Base-by-base conservation (phyloP, 768 basidiomycete species). In the Russula sp. region DNA sequence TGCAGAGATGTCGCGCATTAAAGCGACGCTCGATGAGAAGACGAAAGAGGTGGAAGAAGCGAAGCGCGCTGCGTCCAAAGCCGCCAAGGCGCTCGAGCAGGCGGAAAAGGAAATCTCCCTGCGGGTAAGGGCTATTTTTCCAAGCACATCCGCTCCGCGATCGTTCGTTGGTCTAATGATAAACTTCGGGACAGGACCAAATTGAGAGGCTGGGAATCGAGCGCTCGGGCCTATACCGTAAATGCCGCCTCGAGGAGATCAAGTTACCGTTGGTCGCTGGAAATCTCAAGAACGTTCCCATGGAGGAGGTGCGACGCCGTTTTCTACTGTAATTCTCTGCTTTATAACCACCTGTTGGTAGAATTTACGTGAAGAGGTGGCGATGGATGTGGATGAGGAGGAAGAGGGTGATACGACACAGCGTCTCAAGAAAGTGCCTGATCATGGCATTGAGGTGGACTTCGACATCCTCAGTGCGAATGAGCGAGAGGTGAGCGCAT, bases 211-310 rank as follows among this genome's bases (percentile, higher is more conserved):
- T 89, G 30, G 88, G 86, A 0, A 80, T 92, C 52, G 95, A 98
- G 71, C 81, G 96, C 26, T 91, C 93, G 26, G 79, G 87, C 0
- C 82, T 91, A 52, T 98, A 98, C 73, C 84, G 95, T 18, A 91
- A 91, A 71, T 98, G 96, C 75, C 84, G 94, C 67, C 80, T 99
- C 50, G 97, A 99, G 67, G 94, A 97, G 70, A 89, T 98, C 69
- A 83, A 83, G 63, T 74, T 99, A 20, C 94, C 96, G 0, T 77
- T 98, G 14, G 69, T 80, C 16, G 74, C 81, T 60, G 97, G 96
- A 7, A 83, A 85, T 71, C 77, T 98, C 60, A 88, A 85, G 73
- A 84, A 90, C 69, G 92, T 98, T 2, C 91, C 96, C 0, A 90
- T 98, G 85, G 94, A 98, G 72, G 96, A 98, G 85, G 94, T 92